Evolutionary conservation across 306 rosid species (phyloP), one percentile per base, ranked within the genome.

Genomic region (Sindora glabra): DNA sequence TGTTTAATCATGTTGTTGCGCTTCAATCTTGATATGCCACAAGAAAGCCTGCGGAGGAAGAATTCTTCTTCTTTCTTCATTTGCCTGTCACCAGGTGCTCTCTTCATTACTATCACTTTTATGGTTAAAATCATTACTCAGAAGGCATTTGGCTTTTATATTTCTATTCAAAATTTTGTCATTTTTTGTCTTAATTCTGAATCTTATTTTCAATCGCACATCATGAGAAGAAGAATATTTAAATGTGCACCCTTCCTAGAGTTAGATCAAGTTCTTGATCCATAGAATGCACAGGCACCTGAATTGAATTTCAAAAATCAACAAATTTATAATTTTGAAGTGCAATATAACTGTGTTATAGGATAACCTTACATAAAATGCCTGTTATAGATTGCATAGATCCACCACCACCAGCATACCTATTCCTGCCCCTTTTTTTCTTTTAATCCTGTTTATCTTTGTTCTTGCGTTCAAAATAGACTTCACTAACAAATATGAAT

Each of bases 61-160:
- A 60, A 78, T 11, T 80, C 77, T 42, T 50, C 78, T 26, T 84
- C 82, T 67, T 62, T 80, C 79, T 90, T 86, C 95, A 80, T 84
- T 55, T 76, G 81, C 80, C 94, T 90, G 78, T 59, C 10, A 49
- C 14, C 63, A 60, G 34, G 33, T 56, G 3, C 22, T 52, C 7
- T 47, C 50, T 37, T 14, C 40, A 56, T 78, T n/a, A 19, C 34
- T 24, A 55, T 10, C 46, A 64, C 10, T 10, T 18, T 30, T 19
- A 48, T 13, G 48, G 55, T 30, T 73, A 14, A 34, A 32, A 62
- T 26, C 41, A 26, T 17, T 13, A 42, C n/a, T 37, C 36, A 56
- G 53, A 22, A 24, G 16, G 12, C 48, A 42, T 42, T 74, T 68
- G 54, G 2, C 50, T 56, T 64, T 56, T 23, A 61, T 16, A 33